Evolutionary conservation across 225 moss, liverwort and hornwort genomes (phyloP).

Genomic region (Neckera pumila): DNA sequence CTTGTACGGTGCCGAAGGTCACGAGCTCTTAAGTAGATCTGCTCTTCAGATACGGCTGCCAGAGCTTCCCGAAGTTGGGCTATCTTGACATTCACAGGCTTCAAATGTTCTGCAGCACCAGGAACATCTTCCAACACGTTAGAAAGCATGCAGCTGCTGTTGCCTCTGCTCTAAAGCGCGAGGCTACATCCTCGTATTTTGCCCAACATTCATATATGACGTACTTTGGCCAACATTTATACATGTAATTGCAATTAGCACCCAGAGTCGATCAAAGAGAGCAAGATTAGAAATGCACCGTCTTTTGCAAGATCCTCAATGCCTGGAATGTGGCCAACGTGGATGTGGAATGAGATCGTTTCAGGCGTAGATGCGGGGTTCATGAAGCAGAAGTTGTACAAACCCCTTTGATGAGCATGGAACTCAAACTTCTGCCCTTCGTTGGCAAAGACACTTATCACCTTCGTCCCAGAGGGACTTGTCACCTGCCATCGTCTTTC

Average conservation of each 20-base stretch:
- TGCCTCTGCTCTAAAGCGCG: not conserved
- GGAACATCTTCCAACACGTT: not conserved
- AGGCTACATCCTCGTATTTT: not conserved
- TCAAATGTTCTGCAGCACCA: constrained; percentile 49
- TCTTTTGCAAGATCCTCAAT: constrained; percentile 60
- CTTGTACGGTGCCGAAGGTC: constrained; percentile 72
- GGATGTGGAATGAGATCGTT: constrained; percentile 63
- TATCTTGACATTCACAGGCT: constrained; percentile 49
- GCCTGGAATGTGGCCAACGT: constrained; percentile 62
- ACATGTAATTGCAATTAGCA: not conserved
- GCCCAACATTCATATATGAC: not conserved
- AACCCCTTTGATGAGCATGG: constrained; percentile 33
- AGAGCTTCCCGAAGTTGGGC: constrained; percentile 60
- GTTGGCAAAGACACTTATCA: constrained; percentile 21
- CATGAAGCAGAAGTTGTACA: constrained; percentile 69
- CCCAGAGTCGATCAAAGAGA: not conserved
- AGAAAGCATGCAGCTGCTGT: not conserved
- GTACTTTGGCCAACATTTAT: not conserved
- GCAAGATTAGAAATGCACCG: constrained; percentile 12
- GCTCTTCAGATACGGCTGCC: constrained; percentile 60
- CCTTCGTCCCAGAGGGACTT: constrained; percentile 37
- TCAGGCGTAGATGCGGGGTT: constrained; percentile 59
- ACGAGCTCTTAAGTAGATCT: constrained; percentile 68
- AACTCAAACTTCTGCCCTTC: constrained; percentile 76
- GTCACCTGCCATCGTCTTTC: constrained; percentile 35